Evolutionary conservation across 768 basidiomycete genomes (phyloP), one percentile per base, ranked within the genome.

Genomic region (Phanerochaete carnosa): DNA sequence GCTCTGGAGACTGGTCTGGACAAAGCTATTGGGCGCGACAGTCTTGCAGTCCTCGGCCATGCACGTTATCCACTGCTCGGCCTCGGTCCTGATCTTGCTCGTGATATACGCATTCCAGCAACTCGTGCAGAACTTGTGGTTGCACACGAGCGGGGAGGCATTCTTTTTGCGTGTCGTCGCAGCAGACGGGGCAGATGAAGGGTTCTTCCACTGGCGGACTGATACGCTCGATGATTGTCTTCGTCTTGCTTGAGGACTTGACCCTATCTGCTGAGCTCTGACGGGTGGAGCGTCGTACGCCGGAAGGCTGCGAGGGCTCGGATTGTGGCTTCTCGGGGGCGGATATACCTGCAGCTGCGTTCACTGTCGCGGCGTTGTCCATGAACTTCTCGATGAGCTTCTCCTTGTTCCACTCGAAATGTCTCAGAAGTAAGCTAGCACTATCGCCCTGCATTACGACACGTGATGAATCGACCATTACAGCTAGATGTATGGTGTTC

Each of bases 391-490:
- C 96, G 66, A 94, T 93, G 23, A 99, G 83, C 58, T 89, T 88
- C 72, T 99, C 97, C 70, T 92, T 93, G 80, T 98, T 98, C 97
- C 97, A 99, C 58, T 82, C 79, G 79, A 89, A 84, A 75, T 91
- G 77, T 29, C 95, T 86, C 60, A 99, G 77, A 6, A 99, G 80
- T 30, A 95, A 76, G 2, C 86, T 80, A 3, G 95, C 95, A 2
- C 83, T 83, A 66, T 83, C 83, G 1, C 74, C 66, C 94, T 95
- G 70, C 22, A 45, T 26, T 28, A 28, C 54, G 55, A 53, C 7
- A 23, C 49, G 15, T 55, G 35, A 51, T 19, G 11, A 60, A 25
- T 39, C 43, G 16, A 6, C 35, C 19, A 33, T 53, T 43, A 49
- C 11, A 19, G 56, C 54, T 33, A n/a, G 57, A 37, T 37, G 15